Evolutionary conservation across 2,329 filamentous ascomycete species (phyloP), one percentile per base, ranked within the genome.

Genomic region (Scleromitrula shiraiana): DNA sequence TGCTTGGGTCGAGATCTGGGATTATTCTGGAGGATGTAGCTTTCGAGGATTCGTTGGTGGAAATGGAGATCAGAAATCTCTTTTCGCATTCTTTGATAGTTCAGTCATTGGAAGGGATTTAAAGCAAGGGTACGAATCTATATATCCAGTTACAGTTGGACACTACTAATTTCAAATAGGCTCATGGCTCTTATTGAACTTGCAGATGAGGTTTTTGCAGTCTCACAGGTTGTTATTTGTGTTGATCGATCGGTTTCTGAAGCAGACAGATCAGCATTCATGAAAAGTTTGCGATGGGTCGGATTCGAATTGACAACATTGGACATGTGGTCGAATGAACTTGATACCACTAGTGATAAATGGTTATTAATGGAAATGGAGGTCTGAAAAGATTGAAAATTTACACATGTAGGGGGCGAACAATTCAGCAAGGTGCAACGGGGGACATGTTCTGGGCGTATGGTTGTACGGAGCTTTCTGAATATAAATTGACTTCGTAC

Each of bases 301-400:
- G 90, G 90, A 47, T 95, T 95, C 63, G 85, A 87, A 63, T 76
- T 91, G 56, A 82, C 80, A 41, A 91, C 86, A 20, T 74, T 96
- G 36, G 83, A 89, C 57, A 77, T 80, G 58, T 95, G 88, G 83
- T 76, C 78, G 14, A 70, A 73, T 38, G 72, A 74, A 32, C 64
- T 76, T 46, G 78, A 85, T 54, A 75, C 83, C 45, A 80, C 85
- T 42, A 95, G 88, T 69, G 70, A 81, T 44, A 75, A 75, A 60
- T 96, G 90, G 90, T 67, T 95, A 50, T 88, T 94, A 64, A 80
- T 95, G 74, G 82, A 82, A 54, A 93, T 95, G 81, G 89, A 95
- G 65, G 71, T 91, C 50, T 95, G 76, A 54, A 10, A 23, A 29
- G 15, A 33, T 26, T 20, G 33, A 41, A 29, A 15, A 19, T 5